A percentile compares a stretch with the other conserved stretches of the same genome.
phyloP scores from a whole-genome alignment of 2,329 filamentous ascomycete genomes.

The Acarospora socialis region DNA sequence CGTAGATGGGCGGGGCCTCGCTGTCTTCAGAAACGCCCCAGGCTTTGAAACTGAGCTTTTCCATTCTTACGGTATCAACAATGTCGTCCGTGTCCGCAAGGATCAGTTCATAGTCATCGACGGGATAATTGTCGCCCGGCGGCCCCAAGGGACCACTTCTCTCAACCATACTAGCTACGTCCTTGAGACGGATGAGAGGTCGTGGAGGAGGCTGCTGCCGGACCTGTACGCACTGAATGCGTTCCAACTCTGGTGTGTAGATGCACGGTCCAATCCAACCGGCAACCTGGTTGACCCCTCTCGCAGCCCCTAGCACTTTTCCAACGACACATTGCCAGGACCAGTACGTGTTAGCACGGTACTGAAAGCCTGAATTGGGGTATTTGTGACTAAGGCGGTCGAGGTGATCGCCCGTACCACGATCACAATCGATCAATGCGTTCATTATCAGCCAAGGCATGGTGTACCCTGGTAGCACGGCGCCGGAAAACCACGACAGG shows the following conservation, averaged over 20 bases:
- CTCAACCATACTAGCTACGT: conserved; percentile 51
- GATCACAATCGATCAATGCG: conserved; percentile 59
- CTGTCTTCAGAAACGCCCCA: conserved; percentile 22
- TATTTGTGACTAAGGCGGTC: conserved; percentile 54
- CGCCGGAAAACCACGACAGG: conserved; percentile 63
- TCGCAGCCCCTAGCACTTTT: conserved; percentile 52
- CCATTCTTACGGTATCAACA: conserved; percentile 53
- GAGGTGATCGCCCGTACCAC: conserved; percentile 50
- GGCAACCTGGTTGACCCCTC: conserved; percentile 54
- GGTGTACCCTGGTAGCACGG: conserved; percentile 55
- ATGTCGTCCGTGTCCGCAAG: conserved; percentile 42
- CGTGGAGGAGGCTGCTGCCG: conserved; percentile 42
- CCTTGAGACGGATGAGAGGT: conserved; percentile 41
- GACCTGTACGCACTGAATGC: conserved; percentile 56
- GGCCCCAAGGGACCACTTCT: conserved; percentile 57
- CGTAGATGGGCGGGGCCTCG: conserved; percentile 37
- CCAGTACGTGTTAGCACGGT: conserved; percentile 67
- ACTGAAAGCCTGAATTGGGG: conserved; percentile 60
- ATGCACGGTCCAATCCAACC: conserved; percentile 64
- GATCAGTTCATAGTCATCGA: conserved; percentile 52
- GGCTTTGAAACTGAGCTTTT: conserved; percentile 49
- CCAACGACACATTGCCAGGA: conserved; percentile 56
- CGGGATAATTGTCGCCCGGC: conserved; percentile 44
- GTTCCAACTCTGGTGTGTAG: conserved; percentile 50
- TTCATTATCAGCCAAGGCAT: conserved; percentile 69